Evolutionary conservation across 2,329 filamentous ascomycete species (phyloP).

Genomic region (Botrytis paeoniae): DNA sequence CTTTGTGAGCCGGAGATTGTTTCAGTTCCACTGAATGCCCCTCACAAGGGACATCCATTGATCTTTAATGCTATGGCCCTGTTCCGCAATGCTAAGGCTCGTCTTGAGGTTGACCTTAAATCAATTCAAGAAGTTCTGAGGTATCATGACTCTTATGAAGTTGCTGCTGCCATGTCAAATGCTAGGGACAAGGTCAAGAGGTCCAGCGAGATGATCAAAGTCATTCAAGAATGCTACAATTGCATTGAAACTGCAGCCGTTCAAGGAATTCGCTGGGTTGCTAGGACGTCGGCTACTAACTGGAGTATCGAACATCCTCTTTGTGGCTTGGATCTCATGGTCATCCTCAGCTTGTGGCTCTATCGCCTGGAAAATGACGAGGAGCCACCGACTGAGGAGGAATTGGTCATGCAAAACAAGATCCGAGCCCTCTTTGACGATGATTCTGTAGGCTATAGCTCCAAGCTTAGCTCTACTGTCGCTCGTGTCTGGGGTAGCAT

Average conservation of each 20-base stretch:
- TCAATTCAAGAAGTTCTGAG: slow-evolving; percentile 89
- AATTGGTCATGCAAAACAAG: slow-evolving; percentile 88
- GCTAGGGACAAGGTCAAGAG: slow-evolving; percentile 92
- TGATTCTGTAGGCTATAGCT: slow-evolving; percentile 75
- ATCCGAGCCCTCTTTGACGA: slow-evolving; percentile 87
- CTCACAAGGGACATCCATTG: slow-evolving; percentile 91
- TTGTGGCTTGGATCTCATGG: slow-evolving; percentile 94
- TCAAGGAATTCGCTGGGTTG: slow-evolving; percentile 95
- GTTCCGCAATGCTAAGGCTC: slow-evolving; percentile 88
- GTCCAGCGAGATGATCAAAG: slow-evolving; percentile 96
- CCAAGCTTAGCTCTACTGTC: slow-evolving; percentile 90
- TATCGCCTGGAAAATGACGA: slow-evolving; percentile 99
- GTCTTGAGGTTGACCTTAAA: slow-evolving; percentile 93
- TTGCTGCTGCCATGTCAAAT: slow-evolving; percentile 93
- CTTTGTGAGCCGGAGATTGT: slow-evolving; percentile 89
- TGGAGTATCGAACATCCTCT: slow-evolving; percentile 99
- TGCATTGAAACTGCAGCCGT: slow-evolving; percentile 94
- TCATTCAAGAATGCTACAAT: slow-evolving; percentile 95
- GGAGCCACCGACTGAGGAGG: slow-evolving; percentile 80
- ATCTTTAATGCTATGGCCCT: slow-evolving; percentile 98
- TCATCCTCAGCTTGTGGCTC: slow-evolving; percentile 95
- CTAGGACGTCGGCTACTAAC: slow-evolving; percentile 94
- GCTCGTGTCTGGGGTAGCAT: slow-evolving; percentile 95
- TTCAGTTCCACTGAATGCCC: slow-evolving; percentile 84
- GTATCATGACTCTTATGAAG: slow-evolving; percentile 96